Conservation (phyloP, 257 asterid species). For the Solanum lycopersicoides region DNA sequence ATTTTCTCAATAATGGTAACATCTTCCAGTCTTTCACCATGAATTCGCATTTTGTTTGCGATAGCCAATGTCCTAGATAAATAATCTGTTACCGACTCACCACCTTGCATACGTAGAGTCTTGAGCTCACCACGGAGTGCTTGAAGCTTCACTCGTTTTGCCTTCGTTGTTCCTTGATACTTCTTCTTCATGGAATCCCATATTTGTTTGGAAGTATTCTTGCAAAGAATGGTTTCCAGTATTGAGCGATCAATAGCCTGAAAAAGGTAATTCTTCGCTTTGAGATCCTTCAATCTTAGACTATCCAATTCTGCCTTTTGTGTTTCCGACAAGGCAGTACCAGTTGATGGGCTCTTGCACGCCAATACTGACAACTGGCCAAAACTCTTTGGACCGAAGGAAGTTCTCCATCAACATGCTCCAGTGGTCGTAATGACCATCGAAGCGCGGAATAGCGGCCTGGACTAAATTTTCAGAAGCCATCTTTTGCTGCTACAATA, state of each 20-base stretch:
- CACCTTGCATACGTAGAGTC: background rate
- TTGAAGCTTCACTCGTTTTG: no score
- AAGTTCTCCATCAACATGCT: no score
- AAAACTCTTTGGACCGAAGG: no score
- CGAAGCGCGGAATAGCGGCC: no score
- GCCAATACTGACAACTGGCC: background rate
- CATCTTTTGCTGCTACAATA: no score
- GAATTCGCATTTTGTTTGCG: background rate
- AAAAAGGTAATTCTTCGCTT: background rate
- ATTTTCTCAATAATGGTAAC: background rate
- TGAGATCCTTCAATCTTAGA: background rate
- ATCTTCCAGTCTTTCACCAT: background rate
- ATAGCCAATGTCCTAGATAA: background rate
- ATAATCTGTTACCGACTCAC: no score
- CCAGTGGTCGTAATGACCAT: no score
- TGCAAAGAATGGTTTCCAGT: background rate
- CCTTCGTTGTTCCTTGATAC: background rate
- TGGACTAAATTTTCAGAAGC: no score
- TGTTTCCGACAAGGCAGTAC: background rate
- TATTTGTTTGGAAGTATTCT: background rate
- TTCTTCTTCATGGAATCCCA: no score
- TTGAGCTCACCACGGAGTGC: background rate
- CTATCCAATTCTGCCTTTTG: background rate
- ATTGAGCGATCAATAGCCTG: background rate
- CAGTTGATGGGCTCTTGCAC: background rate